phyloP scores from a whole-genome alignment of 192 early-diverging fungal genomes.

The Coemansia brasiliensis region DNA sequence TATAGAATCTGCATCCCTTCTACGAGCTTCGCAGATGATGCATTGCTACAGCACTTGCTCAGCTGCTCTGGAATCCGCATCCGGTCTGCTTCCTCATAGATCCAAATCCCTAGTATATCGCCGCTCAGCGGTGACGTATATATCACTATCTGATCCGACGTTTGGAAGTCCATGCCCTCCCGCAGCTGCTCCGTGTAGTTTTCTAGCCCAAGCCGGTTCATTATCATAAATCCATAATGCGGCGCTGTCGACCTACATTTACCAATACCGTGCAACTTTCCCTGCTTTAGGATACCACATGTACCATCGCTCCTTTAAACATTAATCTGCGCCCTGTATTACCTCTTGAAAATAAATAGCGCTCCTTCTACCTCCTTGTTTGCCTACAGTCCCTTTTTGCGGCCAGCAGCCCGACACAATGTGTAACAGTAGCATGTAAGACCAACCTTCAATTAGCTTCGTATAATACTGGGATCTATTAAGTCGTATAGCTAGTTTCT shows the following conservation, averaged over 20 bases:
- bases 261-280: not conserved
- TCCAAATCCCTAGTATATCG: slow-evolving; percentile 46
- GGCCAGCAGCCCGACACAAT: not conserved
- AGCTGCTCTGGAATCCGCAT: slow-evolving; percentile 42
- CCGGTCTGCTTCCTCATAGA: slow-evolving; percentile 50
- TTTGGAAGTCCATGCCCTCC: slow-evolving; percentile 73
- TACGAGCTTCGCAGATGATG: slow-evolving; percentile 21
- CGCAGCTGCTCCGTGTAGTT: slow-evolving; percentile 72
- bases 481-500: not conserved
- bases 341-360: slow-evolving; percentile 83
- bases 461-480: not conserved
- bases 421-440: slow-evolving; percentile 2
- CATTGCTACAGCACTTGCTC: slow-evolving; percentile 33
- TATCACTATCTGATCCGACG: slow-evolving; percentile 85
- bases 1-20: slow-evolving; percentile 39
- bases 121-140: slow-evolving; percentile 57
- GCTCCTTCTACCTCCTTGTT: slow-evolving; percentile 91
- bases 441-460: not conserved
- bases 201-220: slow-evolving; percentile 85
- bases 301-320: too few relatives aligned
- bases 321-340: not conserved
- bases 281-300: too few relatives aligned
- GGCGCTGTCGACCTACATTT: slow-evolving; percentile 46
- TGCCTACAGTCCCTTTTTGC: slow-evolving; percentile 56
- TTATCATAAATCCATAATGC: slow-evolving; percentile 77